Evolutionary conservation across 1,284 basidiomycete genomes (phyloP), one percentile per base, ranked within the genome.

Genomic region (Coniophora puteana): DNA sequence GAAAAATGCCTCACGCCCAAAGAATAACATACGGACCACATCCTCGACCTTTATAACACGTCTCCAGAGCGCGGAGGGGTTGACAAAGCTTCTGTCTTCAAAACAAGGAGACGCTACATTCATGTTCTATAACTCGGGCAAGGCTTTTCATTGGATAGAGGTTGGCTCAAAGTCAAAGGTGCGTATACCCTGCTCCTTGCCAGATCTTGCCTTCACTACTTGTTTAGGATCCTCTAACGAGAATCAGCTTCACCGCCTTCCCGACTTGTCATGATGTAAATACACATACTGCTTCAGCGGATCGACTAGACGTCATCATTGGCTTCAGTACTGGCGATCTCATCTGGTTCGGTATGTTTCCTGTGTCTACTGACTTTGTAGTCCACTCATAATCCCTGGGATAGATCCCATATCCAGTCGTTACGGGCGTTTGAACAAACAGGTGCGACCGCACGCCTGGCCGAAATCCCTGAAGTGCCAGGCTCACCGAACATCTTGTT

Each of bases 201-300:
- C 41, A 32, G 20, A 16, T 30, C 16, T 24, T 10, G 16, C 25
- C 18, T 34, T 18, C 33, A 44, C 20, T 44, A 16, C 14, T 28
- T 29, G 25, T 30, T 41, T 55, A 93, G 89, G 93, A 96, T 62
- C 84, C 93, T 16, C 69, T 97, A 21, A 79, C 86, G 17, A 78
- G 87, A 40, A 81, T 98, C 46, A 85, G 83, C 20, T 98, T 98
- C 64, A 80, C 86, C 35, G 79, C 84, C 7, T 79, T 83, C 49
- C 91, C 91, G 6, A 95, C 93, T 1, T 94, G 92, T 53, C 91
- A 96, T 59, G 89, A 86, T 53, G 80, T 96, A 36, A 96, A 96
- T 52, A 66, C 74, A 12, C 65, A 78, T 7, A 97, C 92, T 1
- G 80, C 85, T 8, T 81, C 78, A 8, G 69, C 83, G 4, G 86